Base-by-base conservation (phyloP, 371 early-diverging fungal genomes). In the Saksenaea vasiformis region DNA sequence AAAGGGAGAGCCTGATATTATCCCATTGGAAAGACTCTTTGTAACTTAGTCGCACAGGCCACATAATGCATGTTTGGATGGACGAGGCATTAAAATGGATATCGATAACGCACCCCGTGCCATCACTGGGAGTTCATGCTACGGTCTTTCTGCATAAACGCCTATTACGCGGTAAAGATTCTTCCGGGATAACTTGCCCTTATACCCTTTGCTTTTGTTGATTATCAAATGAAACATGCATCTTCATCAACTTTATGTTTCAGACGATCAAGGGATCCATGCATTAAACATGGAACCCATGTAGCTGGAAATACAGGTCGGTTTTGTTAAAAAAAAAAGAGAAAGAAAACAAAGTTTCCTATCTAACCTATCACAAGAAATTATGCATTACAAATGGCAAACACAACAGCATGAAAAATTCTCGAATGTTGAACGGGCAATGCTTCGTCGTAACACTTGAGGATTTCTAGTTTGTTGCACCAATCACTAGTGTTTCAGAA, bases 101-200 rank as follows among this genome's bases (percentile, higher is more conserved):
- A 63, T 78, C 22, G 78, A 82, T 36, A 79, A 76, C 61, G 75
- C 61, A 57, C 90, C 56, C 85, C 88, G 2, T 85, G 85, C 1
- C 68, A n/a, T n/a, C n/a, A n/a, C n/a, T n/a, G n/a, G n/a, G n/a
- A n/a, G n/a, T n/a, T n/a, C n/a, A n/a, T n/a, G n/a, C n/a, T n/a
- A n/a, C n/a, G n/a, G n/a, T n/a, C n/a, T n/a, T n/a, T n/a, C n/a
- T n/a, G n/a, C n/a, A n/a, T n/a, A n/a, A n/a, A n/a, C n/a, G n/a
- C n/a, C n/a, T n/a, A n/a, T n/a, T n/a, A n/a, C n/a, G n/a, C n/a
- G n/a, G n/a, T n/a, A n/a, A n/a, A n/a, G n/a, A n/a, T n/a, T n/a
- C n/a, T n/a, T n/a, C n/a, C n/a, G n/a, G n/a, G n/a, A n/a, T n/a
- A n/a, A n/a, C n/a, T n/a, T n/a, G n/a, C n/a, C n/a, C n/a, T n/a